These are phyloP conservation scores for Dendrocalamus latiflorus DNA, from an alignment of 202 grass and related monocot species.

Conservation along the genomic window DNA sequence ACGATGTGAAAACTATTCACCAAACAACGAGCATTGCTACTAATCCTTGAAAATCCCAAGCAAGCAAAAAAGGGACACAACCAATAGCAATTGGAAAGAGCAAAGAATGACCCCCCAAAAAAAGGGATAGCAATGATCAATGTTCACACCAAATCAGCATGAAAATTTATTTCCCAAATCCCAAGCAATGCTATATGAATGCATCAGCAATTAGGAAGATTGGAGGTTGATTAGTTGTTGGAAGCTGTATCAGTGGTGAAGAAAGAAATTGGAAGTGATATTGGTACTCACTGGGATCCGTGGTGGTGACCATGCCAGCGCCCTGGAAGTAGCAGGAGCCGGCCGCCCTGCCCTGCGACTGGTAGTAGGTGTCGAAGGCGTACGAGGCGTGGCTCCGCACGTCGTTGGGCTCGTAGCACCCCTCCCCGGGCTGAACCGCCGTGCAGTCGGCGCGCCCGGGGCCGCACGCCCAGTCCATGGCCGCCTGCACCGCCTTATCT, in stretches of 20 bases:
- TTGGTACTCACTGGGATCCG: conserved; percentile 78
- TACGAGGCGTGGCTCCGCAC: conserved; percentile 82
- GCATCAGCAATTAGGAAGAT: neutral
- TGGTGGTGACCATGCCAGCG: conserved; percentile 84
- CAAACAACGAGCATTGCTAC: neutral
- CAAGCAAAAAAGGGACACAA: neutral
- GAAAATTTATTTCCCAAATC: neutral
- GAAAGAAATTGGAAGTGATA: too few species aligned
- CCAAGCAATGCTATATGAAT: neutral
- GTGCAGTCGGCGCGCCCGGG: conserved; percentile 79
- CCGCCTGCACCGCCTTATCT: conserved; percentile 76
- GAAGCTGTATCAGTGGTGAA: too few species aligned
- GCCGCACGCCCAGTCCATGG: conserved; percentile 92
- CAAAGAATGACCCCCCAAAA: neutral
- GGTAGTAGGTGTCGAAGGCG: conserved; percentile 89
- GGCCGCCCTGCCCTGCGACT: conserved; percentile 59
- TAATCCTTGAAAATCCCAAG: neutral
- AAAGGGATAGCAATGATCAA: neutral
- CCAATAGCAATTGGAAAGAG: neutral
- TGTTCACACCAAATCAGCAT: neutral
- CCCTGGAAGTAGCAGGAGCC: conserved; percentile 95
- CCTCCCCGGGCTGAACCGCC: conserved; percentile 75
- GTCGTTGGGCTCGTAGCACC: conserved; percentile 76
- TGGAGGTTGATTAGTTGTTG: neutral
- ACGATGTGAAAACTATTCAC: too few species aligned